Evolutionary conservation across 164 flowering plant species (phyloP).

Genomic region (Santalum album): DNA sequence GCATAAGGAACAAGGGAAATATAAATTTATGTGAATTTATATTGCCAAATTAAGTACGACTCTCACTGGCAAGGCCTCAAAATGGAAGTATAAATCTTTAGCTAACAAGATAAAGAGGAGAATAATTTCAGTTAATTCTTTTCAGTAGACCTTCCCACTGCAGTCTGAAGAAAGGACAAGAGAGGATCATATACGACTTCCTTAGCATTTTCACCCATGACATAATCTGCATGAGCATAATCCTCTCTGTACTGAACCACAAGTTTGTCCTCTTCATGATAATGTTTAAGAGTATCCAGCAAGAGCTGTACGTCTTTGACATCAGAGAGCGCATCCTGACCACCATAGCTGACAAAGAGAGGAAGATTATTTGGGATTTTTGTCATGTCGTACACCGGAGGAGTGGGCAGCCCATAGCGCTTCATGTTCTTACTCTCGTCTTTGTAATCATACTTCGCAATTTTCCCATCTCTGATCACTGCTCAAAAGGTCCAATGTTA

Average conservation of each 20-base stretch:
- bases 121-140: too few species aligned
- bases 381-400: conserved; percentile 62
- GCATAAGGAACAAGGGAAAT: too few species aligned
- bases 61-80: too few species aligned
- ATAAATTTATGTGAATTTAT: too few species aligned
- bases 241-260: conserved; percentile 37
- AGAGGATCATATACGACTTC: conserved; percentile 56
- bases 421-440: conserved; percentile 32
- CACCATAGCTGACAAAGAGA: conserved; percentile 71
- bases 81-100: too few species aligned
- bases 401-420: conserved; percentile 58
- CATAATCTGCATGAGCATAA: conserved; percentile 80
- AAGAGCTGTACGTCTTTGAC: conserved; percentile 46
- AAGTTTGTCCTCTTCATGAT: conserved; percentile 55
- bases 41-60: too few species aligned
- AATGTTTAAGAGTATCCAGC: conserved; percentile 42
- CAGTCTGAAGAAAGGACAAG: conserved; percentile 52
- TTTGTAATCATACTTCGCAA: conserved; percentile 65
- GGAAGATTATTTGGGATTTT: conserved; percentile 62
- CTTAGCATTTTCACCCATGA: conserved; percentile 58
- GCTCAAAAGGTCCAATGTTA: too few species aligned
- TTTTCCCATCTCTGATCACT: conserved; percentile 58
- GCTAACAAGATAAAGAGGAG: too few species aligned
- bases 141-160: conserved; percentile 14
- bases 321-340: conserved; percentile 57